A percentile compares a stretch with the other conserved stretches of the same genome.
phyloP scores from a whole-genome alignment of 2,329 filamentous ascomycete species.

The Pseudocercospora fuligena region DNA sequence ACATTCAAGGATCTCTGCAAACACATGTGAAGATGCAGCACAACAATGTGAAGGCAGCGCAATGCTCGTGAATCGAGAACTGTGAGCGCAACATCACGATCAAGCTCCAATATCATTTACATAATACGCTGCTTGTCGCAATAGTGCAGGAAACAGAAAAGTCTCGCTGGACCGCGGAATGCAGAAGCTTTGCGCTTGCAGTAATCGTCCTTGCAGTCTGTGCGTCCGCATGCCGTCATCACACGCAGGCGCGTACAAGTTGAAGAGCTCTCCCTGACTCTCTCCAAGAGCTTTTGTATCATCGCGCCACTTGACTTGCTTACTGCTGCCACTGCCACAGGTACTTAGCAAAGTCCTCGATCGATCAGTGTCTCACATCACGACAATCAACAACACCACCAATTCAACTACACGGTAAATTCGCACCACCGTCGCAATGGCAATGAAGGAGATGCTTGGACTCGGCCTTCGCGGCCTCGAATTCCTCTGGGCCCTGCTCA shows the following conservation, averaged over 20 bases:
- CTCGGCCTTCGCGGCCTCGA: constrained; percentile 36
- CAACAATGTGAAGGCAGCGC: neutral
- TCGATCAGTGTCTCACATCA: neutral
- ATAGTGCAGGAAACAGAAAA: neutral
- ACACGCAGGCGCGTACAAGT: neutral
- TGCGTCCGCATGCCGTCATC: neutral
- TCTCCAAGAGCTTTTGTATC: too few species aligned
- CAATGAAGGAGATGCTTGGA: constrained; percentile 32
- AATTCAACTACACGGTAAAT: neutral
- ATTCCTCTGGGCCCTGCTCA: constrained; percentile 64
- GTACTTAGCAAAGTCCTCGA: neutral
- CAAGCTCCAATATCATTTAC: neutral
- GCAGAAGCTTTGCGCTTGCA: neutral
- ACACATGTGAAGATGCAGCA: neutral
- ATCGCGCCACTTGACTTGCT: too few species aligned
- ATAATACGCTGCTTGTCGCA: neutral
- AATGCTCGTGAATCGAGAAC: neutral
- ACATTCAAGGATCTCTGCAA: neutral
- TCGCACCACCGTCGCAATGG: constrained; percentile 15
- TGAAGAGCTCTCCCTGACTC: neutral
- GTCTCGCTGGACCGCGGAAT: neutral
- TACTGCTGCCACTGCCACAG: neutral
- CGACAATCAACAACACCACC: neutral
- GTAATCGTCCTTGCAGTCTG: neutral
- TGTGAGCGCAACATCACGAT: neutral